Evolutionary conservation across 2,329 filamentous ascomycete species (phyloP).

Genomic region (Aspergillus tanneri): DNA sequence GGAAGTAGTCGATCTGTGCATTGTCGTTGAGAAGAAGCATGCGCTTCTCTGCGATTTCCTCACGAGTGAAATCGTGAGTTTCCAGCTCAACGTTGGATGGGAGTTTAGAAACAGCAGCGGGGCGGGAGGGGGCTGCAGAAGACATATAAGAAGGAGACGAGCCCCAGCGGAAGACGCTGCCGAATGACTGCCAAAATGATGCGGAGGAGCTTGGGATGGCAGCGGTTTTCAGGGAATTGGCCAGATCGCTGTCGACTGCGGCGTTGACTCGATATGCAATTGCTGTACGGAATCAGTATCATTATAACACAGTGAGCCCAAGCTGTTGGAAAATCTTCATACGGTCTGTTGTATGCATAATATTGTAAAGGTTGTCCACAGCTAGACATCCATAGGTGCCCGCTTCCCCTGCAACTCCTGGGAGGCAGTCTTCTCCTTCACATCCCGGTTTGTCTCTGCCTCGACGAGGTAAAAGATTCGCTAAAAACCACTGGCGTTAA

Average conservation of each 20-base stretch:
- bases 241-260: constrained; percentile 78
- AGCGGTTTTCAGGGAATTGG: constrained; percentile 71
- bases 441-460: constrained; percentile 74
- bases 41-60: constrained; percentile 88
- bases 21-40: constrained; percentile 91
- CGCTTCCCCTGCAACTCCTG: constrained; percentile 69
- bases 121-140: constrained; percentile 59
- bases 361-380: constrained; percentile 94
- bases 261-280: constrained; percentile 93
- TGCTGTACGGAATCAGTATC: constrained; percentile 54
- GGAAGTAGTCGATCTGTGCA: constrained; percentile 87
- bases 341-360: constrained; percentile 71
- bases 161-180: constrained; percentile 61
- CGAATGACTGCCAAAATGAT: constrained; percentile 64
- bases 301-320: no score
- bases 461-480: constrained; percentile 69
- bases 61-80: constrained; percentile 88
- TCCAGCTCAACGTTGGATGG: constrained; percentile 83
- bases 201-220: constrained; percentile 72
- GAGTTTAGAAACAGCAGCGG: constrained; percentile 60
- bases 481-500: constrained; percentile 27
- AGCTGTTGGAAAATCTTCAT: no score
- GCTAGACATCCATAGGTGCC: constrained; percentile 86
- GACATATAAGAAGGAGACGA: constrained; percentile 53
- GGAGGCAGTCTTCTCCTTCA: constrained; percentile 60